These are phyloP conservation scores for Berkeleyomyces rouxiae DNA, from an alignment of 2,329 filamentous ascomycete genomes.

Conservation along the genomic window DNA sequence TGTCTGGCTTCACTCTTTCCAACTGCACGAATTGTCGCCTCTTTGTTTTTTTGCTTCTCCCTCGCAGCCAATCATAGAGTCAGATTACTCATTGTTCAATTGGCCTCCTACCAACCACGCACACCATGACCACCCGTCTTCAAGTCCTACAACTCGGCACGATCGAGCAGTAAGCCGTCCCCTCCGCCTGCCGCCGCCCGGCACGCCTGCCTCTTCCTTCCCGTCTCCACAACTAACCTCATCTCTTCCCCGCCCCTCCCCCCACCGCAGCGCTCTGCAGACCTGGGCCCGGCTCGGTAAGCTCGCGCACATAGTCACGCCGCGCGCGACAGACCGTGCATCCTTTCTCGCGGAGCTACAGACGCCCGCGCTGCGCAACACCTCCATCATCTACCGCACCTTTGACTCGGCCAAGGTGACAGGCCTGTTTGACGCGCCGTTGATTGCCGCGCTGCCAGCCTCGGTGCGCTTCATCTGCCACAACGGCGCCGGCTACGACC, in stretches of 20 bases:
- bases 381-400: slow-evolving; percentile 52
- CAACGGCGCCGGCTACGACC: slow-evolving; percentile 70
- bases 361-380: slow-evolving; percentile 48
- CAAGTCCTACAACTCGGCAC: slow-evolving; percentile 26
- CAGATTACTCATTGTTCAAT: no score
- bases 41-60: no score
- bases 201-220: no score
- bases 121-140: slow-evolving; percentile 5
- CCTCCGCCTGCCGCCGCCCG: neutral
- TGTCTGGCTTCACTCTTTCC: no score
- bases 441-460: slow-evolving; percentile 41
- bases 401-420: slow-evolving; percentile 48
- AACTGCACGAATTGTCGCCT: no score
- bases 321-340: slow-evolving; percentile 41
- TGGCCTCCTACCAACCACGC: no score
- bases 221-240: neutral
- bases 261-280: slow-evolving; percentile 39
- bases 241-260: neutral
- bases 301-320: slow-evolving; percentile 48
- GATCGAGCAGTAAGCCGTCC: slow-evolving; percentile 23
- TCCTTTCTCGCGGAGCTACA: slow-evolving; percentile 55
- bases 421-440: slow-evolving; percentile 52
- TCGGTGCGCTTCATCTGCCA: slow-evolving; percentile 42
- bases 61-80: no score
- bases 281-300: slow-evolving; percentile 45